Conservation (phyloP, 108 stramenopile species). For the Nitzschia putrida region DNA sequence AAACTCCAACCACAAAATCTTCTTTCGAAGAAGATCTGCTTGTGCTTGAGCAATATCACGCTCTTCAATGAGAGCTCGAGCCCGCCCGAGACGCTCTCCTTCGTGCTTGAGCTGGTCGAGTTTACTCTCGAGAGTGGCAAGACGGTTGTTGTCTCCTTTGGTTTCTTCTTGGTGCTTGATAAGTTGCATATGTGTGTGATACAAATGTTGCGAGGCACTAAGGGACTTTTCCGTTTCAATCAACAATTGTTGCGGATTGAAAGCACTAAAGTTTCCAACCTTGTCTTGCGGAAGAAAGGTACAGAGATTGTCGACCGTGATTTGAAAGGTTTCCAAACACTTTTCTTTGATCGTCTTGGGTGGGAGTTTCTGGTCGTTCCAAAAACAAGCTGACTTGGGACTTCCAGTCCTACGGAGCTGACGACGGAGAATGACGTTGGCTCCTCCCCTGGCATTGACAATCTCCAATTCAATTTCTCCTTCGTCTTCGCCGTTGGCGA, state of each 20-base stretch:
- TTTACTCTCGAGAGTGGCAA: slow-evolving; percentile 47
- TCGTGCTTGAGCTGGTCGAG: slow-evolving; percentile 58
- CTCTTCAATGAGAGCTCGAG: slow-evolving; percentile 71
- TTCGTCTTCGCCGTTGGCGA: slow-evolving; percentile 80
- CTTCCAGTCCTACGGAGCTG: slow-evolving; percentile 21
- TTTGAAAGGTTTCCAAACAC: slow-evolving; percentile 63
- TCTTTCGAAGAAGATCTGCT: slow-evolving; percentile 62
- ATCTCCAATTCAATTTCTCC: slow-evolving; percentile 87
- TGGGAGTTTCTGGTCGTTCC: slow-evolving; percentile 26
- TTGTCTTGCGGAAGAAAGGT: slow-evolving; percentile 96
- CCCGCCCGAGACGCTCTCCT: slow-evolving; percentile 58
- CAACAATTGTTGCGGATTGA: slow-evolving; percentile 72
- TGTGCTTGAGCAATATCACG: slow-evolving; percentile 51
- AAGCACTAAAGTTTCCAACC: slow-evolving; percentile 89
- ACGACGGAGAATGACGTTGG: slow-evolving; percentile 31
- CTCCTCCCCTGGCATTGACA: slow-evolving; percentile 24
- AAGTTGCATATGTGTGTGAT: slow-evolving; percentile 70
- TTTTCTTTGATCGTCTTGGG: slow-evolving; percentile 63
- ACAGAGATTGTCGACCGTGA: slow-evolving; percentile 92
- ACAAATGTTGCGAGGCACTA: slow-evolving; percentile 45
- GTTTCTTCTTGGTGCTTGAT: slow-evolving; percentile 70
- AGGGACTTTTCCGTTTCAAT: slow-evolving; percentile 87
- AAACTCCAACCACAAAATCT: slow-evolving; percentile 68
- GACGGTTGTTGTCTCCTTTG: slow-evolving; percentile 37
- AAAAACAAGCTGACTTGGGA: slow-evolving; percentile 25